Base-by-base conservation (phyloP, 148 eudicot genomes). In the Chenopodium formosanum region DNA sequence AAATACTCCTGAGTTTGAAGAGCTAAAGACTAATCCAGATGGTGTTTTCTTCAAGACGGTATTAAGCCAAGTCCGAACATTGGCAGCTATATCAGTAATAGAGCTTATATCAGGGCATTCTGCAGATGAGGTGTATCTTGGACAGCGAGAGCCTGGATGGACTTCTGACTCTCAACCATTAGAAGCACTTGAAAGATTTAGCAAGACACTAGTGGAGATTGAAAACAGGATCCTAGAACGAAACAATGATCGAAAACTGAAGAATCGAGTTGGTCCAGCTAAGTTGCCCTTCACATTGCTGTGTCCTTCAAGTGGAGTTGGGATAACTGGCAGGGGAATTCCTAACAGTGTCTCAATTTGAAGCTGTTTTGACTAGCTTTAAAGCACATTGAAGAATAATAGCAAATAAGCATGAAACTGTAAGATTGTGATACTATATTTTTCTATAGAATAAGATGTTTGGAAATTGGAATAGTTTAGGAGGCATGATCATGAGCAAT, bases 311-410 rank as follows among this genome's bases (percentile, higher is more conserved):
- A 91, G 96, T 80, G 91, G 85, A 16, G 68, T 48, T 46, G 98
- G 98, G 19, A 89, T 95, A 10, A 93, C 97, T n/a, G 95, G 95
- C 67, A 91, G 81, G 78, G 98, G 97, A 65, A 95, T 95, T 83
- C 98, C 98, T 46, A 95, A 95, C 70, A 95, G 98, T 85, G 85
- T 90, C 68, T 84, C 98, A 2, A 87, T 94, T 27, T 94, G 83
- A 88, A 32, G 44, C 12, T 37, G 14, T 22, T 79, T 23, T 46
- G 29, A 9, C 37, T 69, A 58, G 46, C 53, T 67, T 66, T 67
- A 0, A 17, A 48, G 47, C 19, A 7, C 29, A 17, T 64, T 25
- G 32, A 1, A 10, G 44, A 6, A 40, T 40, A 5, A 40, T 40
- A 74, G 44, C 56, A 47, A 40, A 72, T 71, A 79, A 73, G 72